Conservation (phyloP, 345 rosid species). For the Moringa oleifera region DNA sequence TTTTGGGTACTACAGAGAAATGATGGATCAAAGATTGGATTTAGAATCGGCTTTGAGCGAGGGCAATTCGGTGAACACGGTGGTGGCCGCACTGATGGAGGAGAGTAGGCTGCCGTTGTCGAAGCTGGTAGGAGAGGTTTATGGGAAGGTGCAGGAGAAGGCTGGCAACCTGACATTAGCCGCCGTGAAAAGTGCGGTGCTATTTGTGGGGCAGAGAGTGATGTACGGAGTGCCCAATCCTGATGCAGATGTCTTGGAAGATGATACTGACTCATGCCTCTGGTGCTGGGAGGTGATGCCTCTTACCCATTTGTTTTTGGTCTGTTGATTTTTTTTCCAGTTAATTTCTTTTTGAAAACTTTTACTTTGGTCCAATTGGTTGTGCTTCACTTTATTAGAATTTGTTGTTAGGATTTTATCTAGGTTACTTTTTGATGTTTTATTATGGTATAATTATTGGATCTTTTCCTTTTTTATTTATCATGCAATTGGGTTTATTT, state of each 20-base stretch:
- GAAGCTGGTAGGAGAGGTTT: constrained; percentile 52
- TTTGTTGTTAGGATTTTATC: too few relatives aligned
- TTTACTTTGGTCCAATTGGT: too few relatives aligned
- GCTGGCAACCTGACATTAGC: constrained; percentile 27
- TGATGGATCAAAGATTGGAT: constrained; percentile 29
- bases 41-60: constrained; percentile 22
- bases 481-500: too few relatives aligned
- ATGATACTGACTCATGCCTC: constrained; percentile 47
- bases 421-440: too few relatives aligned
- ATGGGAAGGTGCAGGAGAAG: constrained; percentile 31
- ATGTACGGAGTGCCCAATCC: constrained; percentile 59
- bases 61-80: constrained; percentile 32
- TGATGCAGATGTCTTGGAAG: constrained; percentile 89
- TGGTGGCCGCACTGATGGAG: constrained; percentile 67
- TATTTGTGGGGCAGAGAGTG: constrained; percentile 73
- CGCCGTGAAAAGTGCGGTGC: constrained; percentile 54
- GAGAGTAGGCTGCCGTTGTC: constrained; percentile 63
- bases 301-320: not conserved
- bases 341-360: too few relatives aligned
- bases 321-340: not conserved
- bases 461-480: too few relatives aligned
- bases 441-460: too few relatives aligned
- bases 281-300: constrained; percentile 96
- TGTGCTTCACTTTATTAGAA: too few relatives aligned
- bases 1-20: constrained; percentile 43